Conservation (phyloP, 164 flowering plant species). For the Liquidambar formosana region DNA sequence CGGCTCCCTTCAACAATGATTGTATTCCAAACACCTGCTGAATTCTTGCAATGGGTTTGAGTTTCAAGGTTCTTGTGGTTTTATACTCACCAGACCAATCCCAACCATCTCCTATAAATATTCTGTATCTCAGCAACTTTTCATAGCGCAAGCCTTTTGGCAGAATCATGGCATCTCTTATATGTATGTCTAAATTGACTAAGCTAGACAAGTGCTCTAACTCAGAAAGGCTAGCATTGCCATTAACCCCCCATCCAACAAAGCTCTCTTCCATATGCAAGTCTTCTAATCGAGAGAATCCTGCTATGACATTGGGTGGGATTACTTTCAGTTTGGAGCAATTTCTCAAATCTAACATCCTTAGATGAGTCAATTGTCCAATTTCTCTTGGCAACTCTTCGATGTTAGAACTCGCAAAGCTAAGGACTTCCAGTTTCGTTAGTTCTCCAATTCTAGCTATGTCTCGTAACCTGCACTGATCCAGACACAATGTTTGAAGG, state of each 20-base stretch:
- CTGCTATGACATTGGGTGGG: neutral
- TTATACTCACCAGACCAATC: neutral
- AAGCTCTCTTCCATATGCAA: neutral
- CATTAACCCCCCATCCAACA: neutral
- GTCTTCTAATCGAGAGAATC: neutral
- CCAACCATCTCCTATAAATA: neutral
- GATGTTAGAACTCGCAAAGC: neutral
- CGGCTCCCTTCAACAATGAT: no score
- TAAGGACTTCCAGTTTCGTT: neutral
- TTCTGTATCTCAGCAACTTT: neutral
- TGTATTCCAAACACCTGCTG: no score
- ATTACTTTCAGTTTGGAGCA: neutral
- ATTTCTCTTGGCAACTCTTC: neutral
- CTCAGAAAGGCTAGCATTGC: slow-evolving; percentile 2
- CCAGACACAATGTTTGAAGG: neutral
- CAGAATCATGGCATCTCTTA: no score
- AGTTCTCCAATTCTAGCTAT: neutral
- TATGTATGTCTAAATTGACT: neutral
- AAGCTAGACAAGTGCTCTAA: neutral
- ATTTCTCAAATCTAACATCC: neutral
- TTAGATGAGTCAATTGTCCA: neutral
- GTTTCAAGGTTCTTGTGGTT: neutral
- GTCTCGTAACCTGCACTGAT: neutral
- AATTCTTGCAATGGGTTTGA: neutral
- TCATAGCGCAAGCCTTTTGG: no score